phyloP scores from a whole-genome alignment of 305 asterid species.

The Fraxinus latifolia region DNA sequence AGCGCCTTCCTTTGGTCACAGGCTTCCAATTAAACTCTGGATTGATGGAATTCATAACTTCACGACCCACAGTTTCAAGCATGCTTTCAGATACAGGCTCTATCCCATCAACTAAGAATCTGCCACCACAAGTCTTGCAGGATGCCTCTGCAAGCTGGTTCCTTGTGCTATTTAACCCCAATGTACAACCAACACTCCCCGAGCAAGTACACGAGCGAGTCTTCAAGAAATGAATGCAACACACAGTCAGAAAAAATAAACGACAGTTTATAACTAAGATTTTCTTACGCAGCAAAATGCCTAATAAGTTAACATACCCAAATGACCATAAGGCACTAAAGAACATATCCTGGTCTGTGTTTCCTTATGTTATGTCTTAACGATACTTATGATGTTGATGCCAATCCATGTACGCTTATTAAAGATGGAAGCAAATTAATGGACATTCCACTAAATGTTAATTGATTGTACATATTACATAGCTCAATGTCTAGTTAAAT shows the following conservation, averaged over 20 bases:
- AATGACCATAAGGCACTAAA: neutral
- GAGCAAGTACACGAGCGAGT: constrained; percentile 37
- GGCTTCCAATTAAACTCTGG: constrained; percentile 66
- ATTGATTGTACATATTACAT: neutral
- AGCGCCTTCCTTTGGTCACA: constrained; percentile 69
- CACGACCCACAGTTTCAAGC: constrained; percentile 49
- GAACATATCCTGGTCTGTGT: constrained; percentile 1
- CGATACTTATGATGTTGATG: neutral
- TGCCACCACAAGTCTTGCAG: constrained; percentile 37
- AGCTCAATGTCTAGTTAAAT: neutral
- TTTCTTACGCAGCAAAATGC: neutral
- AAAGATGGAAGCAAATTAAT: neutral
- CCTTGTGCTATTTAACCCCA: constrained; percentile 28
- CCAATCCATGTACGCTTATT: neutral
- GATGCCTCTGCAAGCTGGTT: constrained; percentile 23
- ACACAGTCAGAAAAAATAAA: constrained; percentile 16
- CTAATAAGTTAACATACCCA: neutral
- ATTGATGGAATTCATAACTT: constrained; percentile 48
- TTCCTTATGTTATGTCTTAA: neutral
- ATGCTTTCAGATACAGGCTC: constrained; percentile 44
- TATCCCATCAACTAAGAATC: constrained; percentile 49
- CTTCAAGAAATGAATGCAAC: constrained; percentile 29
- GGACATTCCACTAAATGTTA: neutral
- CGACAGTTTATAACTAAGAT: neutral
- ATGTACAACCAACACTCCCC: constrained; percentile 22